These are phyloP conservation scores for Dioscorea alata DNA, from an alignment of 106 monocot genomes.

Conservation along the genomic window DNA sequence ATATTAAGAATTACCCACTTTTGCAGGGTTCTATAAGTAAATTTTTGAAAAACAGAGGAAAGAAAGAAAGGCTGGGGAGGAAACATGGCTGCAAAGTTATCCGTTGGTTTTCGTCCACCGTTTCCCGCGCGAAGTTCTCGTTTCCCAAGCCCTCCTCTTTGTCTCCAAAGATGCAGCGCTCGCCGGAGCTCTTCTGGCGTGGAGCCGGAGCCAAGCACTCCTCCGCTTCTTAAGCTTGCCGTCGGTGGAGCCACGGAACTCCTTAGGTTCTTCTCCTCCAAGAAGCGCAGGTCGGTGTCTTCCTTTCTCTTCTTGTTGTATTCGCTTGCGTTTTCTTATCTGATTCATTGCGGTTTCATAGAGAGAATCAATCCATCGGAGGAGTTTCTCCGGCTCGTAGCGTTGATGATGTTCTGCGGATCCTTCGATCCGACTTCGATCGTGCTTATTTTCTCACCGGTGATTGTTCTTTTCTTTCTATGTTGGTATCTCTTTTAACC, in stretches of 20 bases:
- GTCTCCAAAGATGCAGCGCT: too few species aligned
- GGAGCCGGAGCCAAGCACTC: constrained; percentile 8
- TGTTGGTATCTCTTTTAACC: not conserved
- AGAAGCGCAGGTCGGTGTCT: constrained; percentile 15
- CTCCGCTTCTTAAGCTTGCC: constrained; percentile 33
- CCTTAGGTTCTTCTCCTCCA: constrained; percentile 35
- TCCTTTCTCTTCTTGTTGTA: not conserved
- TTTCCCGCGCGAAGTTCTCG: too few species aligned
- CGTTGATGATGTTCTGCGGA: constrained; percentile 42
- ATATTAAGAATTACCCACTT: too few species aligned
- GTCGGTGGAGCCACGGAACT: constrained; percentile 45
- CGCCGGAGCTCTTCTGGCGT: too few species aligned
- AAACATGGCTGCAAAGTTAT: too few species aligned
- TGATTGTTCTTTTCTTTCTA: not conserved
- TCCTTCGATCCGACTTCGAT: constrained; percentile 34
- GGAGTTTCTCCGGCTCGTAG: constrained; percentile 11
- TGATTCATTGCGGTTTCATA: not conserved
- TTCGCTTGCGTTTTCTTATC: not conserved
- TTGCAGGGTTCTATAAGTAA: too few species aligned
- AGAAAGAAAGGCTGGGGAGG: too few species aligned
- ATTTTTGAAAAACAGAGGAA: too few species aligned
- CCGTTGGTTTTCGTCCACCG: too few species aligned
- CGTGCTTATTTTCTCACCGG: constrained; percentile 66
- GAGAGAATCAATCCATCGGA: constrained; percentile 1
- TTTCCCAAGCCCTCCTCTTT: too few species aligned